A percentile compares a stretch with the other conserved stretches of the same genome.
Conservation (phyloP, 208 protist species). For the Crithidia sp. region DNA sequence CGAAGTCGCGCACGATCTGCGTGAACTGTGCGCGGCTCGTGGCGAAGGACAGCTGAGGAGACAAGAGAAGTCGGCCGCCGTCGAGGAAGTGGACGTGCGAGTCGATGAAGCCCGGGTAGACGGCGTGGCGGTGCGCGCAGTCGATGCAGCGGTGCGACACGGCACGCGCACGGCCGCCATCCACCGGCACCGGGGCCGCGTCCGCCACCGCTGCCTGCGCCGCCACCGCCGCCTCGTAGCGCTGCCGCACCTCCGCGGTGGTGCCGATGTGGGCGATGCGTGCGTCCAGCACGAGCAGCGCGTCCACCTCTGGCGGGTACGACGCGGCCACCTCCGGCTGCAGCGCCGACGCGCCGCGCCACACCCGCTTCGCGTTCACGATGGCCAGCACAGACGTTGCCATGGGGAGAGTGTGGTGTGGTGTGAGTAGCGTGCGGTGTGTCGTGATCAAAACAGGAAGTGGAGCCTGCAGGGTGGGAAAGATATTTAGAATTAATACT, state of each 20-base stretch:
- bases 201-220: constrained; percentile 13
- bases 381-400: constrained; percentile 44
- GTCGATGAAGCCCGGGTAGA: constrained; percentile 74
- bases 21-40: constrained; percentile 39
- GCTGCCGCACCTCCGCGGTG: constrained; percentile 35
- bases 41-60: constrained; percentile 34
- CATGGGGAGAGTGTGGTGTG: constrained; percentile 16
- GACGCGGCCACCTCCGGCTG: constrained; percentile 18
- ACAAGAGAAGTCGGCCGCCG: constrained; percentile 42
- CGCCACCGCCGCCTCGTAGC: constrained; percentile 24
- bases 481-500: too few species aligned
- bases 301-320: constrained; percentile 41
- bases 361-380: constrained; percentile 53
- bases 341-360: constrained; percentile 42
- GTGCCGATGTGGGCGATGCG: constrained; percentile 43
- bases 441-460: too few species aligned
- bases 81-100: constrained; percentile 68
- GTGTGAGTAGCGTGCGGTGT: not conserved
- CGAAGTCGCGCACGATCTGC: constrained; percentile 36
- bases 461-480: too few species aligned
- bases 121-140: constrained; percentile 36
- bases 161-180: constrained; percentile 33
- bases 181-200: constrained; percentile 19
- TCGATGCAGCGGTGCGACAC: constrained; percentile 44
- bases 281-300: constrained; percentile 48